phyloP scores from a whole-genome alignment of 164 flowering plant species.

The Vitis cinerea region DNA sequence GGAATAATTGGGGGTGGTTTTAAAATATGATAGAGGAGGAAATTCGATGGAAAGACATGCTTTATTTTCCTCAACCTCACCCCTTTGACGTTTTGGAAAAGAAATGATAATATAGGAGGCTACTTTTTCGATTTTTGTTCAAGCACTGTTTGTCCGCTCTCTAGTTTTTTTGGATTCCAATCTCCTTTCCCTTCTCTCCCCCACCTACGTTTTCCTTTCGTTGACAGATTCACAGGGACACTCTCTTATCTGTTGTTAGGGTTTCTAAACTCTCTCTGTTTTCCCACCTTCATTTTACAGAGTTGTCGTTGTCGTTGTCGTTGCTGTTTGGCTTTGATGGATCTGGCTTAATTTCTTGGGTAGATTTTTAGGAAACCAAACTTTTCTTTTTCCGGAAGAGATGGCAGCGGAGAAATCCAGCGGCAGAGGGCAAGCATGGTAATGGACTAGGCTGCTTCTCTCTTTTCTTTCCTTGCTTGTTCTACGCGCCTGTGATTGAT shows the following conservation, averaged over 20 bases:
- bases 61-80: background rate
- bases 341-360: slow-evolving; percentile 3
- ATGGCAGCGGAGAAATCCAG: slow-evolving; percentile 60
- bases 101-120: background rate
- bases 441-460: background rate
- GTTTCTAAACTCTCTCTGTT: too few relatives aligned
- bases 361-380: background rate
- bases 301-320: too few relatives aligned
- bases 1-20: background rate
- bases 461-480: background rate
- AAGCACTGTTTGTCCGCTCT: slow-evolving; percentile 31
- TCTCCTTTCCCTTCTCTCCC: background rate
- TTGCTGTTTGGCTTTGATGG: slow-evolving; percentile 5
- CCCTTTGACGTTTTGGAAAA: slow-evolving; percentile 2
- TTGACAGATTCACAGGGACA: too few relatives aligned
- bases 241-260: too few relatives aligned
- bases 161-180: slow-evolving; percentile 17
- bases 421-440: slow-evolving; percentile 98
- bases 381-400: slow-evolving; percentile 4
- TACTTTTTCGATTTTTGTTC: slow-evolving; percentile 28
- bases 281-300: too few relatives aligned
- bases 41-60: background rate
- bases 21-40: background rate
- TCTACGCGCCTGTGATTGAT: background rate
- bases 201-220: background rate